A percentile compares a stretch with the other conserved stretches of the same genome.
phyloP scores from a whole-genome alignment of 805 yeast genomes.

The Yamadazyma tumulicola region DNA sequence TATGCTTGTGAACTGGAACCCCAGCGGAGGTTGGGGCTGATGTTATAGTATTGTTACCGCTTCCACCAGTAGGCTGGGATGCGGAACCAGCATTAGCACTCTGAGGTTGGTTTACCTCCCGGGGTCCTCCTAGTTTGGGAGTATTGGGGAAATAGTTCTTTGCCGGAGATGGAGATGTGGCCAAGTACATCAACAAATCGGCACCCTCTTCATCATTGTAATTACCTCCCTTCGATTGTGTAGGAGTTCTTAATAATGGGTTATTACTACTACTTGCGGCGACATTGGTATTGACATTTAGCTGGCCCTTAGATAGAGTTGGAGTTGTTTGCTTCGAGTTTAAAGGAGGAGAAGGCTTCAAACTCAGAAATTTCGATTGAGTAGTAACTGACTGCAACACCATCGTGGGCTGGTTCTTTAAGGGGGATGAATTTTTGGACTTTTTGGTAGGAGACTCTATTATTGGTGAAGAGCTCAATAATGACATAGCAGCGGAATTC shows the following conservation, averaged over 20 bases:
- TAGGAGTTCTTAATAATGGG: conserved; percentile 32
- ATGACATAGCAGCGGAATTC: conserved; percentile 31
- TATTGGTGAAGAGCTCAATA: conserved; percentile 25
- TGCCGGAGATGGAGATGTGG: conserved; percentile 77
- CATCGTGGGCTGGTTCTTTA: conserved; percentile 15
- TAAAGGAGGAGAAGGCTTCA: conserved; percentile 30
- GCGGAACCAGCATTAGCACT: too few relatives aligned
- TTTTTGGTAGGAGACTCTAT: conserved; percentile 34
- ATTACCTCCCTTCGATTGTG: conserved; percentile 24
- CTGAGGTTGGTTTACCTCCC: conserved; percentile 5
- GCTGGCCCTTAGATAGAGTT: conserved; percentile 22
- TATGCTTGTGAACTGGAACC: conserved; percentile 14
- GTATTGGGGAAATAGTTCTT: conserved; percentile 32
- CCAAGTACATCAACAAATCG: conserved; percentile 72
- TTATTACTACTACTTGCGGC: conserved; percentile 7
- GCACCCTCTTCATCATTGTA: conserved; percentile 65
- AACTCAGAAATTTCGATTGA: conserved; percentile 25
- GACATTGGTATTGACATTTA: conserved; percentile 5
- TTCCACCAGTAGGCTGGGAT: too few relatives aligned
- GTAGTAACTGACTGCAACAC: conserved; percentile 28
- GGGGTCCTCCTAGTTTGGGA: conserved; percentile 21
- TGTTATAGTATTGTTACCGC: too few relatives aligned
- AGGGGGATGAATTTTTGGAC: conserved; percentile 11
- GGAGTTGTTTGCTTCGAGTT: conserved; percentile 26
- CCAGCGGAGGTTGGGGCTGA: neutral